phyloP scores from a whole-genome alignment of 495 filamentous ascomycete species.

The Daldinia caldariorum region DNA sequence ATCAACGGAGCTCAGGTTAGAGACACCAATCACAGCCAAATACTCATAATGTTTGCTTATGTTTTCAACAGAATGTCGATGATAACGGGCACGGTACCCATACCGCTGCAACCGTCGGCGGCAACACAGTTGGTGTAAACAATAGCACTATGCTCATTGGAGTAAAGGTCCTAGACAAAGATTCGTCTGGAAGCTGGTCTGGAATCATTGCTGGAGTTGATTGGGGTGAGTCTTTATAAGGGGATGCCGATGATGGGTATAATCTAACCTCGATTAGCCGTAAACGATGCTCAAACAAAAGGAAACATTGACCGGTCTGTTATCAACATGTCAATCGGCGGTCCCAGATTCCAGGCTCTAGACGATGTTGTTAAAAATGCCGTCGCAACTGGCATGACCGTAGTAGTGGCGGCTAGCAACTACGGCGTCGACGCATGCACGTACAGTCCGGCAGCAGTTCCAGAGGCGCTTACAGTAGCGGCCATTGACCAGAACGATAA shows the following conservation, averaged over 20 bases:
- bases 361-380: constrained; percentile 50
- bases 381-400: constrained; percentile 52
- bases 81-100: constrained; percentile 68
- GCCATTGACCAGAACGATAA: constrained; percentile 49
- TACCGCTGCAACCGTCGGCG: constrained; percentile 64
- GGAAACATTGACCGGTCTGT: constrained; percentile 47
- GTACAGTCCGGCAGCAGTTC: constrained; percentile 57
- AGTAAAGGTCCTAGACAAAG: constrained; percentile 64
- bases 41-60: constrained; percentile 1
- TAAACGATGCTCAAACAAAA: constrained; percentile 47
- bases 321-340: constrained; percentile 57
- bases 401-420: constrained; percentile 59
- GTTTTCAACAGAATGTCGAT: constrained; percentile 48
- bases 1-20: constrained; percentile 44
- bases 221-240: constrained; percentile 46
- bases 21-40: not conserved
- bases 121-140: constrained; percentile 63
- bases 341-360: constrained; percentile 53
- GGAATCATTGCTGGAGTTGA: constrained; percentile 62
- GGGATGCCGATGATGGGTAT: not conserved
- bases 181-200: constrained; percentile 51
- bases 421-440: constrained; percentile 47
- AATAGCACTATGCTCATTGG: constrained; percentile 65
- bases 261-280: constrained; percentile 35
- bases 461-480: constrained; percentile 61